Evolutionary conservation across 2,329 filamentous ascomycete genomes (phyloP).

Genomic region (Diaporthe vexans): DNA sequence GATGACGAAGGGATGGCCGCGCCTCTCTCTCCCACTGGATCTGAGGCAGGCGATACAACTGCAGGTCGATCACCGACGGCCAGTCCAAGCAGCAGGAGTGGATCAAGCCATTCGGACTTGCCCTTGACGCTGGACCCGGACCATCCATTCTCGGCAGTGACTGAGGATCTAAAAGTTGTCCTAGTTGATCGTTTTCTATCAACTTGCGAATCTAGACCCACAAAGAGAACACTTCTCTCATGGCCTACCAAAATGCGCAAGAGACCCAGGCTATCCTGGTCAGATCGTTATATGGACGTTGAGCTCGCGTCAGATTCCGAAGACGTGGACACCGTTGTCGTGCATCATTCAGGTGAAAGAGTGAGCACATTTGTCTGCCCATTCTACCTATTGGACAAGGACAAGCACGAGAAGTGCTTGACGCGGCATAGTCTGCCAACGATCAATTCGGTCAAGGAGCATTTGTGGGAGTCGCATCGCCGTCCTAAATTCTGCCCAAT

Average conservation of each 20-base stretch:
- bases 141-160: background rate
- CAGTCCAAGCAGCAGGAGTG: background rate
- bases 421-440: background rate
- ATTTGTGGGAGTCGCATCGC: background rate
- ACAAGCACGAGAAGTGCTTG: background rate
- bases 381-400: background rate
- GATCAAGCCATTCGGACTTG: background rate
- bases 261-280: background rate
- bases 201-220: no score
- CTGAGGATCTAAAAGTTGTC: background rate
- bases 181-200: background rate
- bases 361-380: background rate
- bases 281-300: background rate
- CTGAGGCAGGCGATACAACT: no score
- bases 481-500: background rate
- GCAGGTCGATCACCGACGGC: background rate
- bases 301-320: constrained; percentile 8
- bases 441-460: background rate
- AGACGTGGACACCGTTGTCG: background rate
- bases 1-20: no score
- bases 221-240: no score
- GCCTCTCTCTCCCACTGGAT: no score
- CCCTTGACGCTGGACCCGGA: background rate
- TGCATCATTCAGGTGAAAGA: background rate
- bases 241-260: no score